These are phyloP conservation scores for Voacanga thouarsii DNA, from an alignment of 257 asterid species.

Conservation along the genomic window DNA sequence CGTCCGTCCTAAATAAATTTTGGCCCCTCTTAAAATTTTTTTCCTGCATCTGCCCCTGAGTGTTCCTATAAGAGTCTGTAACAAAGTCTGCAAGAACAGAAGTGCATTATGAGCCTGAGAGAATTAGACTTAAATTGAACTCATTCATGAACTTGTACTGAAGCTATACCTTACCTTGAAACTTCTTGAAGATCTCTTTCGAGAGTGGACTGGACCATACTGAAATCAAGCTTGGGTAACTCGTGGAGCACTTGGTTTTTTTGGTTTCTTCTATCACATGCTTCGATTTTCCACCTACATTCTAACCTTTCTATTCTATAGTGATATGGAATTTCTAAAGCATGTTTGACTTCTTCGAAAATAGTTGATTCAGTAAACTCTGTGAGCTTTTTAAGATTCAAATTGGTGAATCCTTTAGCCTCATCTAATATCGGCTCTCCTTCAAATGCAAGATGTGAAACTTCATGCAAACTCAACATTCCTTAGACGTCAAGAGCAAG, in stretches of 20 bases:
- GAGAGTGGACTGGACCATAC: constrained; percentile 22
- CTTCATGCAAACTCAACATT: constrained; percentile 28
- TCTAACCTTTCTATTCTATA: constrained; percentile 16
- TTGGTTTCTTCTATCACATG: background rate
- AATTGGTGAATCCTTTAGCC: constrained; percentile 21
- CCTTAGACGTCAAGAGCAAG: constrained; percentile 18
- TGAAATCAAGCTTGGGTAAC: constrained; percentile 17
- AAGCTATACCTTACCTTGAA: constrained; percentile 19
- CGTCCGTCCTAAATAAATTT: no score
- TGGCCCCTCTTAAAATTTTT: no score
- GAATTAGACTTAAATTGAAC: background rate
- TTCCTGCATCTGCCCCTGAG: no score
- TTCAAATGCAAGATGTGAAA: constrained; percentile 18
- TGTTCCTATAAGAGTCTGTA: no score
- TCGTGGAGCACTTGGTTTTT: constrained; percentile 7
- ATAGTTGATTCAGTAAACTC: constrained; percentile 4
- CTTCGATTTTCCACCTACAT: constrained; percentile 19
- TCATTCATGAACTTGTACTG: background rate
- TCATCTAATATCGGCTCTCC: constrained; percentile 10
- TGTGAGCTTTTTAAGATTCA: constrained; percentile 11
- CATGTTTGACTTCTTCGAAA: constrained; percentile 5
- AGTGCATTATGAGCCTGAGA: no score
- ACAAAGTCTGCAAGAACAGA: no score
- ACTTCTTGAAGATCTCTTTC: constrained; percentile 30
- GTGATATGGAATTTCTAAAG: constrained; percentile 18